phyloP scores from a whole-genome alignment of 495 filamentous ascomycete species.

The Neurospora terricola region DNA sequence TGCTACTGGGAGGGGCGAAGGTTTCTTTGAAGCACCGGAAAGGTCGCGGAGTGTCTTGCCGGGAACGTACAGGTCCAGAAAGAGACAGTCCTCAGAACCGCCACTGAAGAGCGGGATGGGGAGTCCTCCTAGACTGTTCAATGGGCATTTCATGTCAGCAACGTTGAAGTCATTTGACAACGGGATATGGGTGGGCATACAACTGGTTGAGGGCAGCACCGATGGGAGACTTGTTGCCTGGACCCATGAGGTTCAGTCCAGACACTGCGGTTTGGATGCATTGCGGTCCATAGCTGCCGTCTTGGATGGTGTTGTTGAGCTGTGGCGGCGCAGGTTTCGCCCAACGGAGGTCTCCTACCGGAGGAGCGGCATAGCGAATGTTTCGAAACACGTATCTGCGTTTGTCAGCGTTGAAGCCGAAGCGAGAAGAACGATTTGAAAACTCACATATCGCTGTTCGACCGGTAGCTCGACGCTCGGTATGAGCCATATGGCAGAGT shows the following conservation, averaged over 20 bases:
- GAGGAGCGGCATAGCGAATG: conserved; percentile 48
- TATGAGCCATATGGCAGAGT: conserved; percentile 21
- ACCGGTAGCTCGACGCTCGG: conserved; percentile 13
- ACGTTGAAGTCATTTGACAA: neutral
- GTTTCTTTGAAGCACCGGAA: conserved; percentile 6
- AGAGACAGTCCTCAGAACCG: conserved; percentile 41
- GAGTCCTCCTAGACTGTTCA: conserved; percentile 23
- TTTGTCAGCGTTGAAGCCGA: neutral
- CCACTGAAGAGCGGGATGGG: conserved; percentile 27
- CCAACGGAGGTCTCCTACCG: conserved; percentile 45
- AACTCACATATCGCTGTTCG: conserved; percentile 11
- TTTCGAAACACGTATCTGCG: conserved; percentile 42
- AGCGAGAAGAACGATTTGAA: neutral
- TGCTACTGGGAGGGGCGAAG: conserved; percentile 36
- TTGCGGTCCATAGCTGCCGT: conserved; percentile 37
- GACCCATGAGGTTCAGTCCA: conserved; percentile 26
- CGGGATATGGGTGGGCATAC: conserved; percentile 2
- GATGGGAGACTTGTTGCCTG: conserved; percentile 24
- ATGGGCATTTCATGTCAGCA: neutral
- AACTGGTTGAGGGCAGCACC: conserved; percentile 31
- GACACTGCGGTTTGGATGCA: conserved; percentile 33
- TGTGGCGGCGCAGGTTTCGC: conserved; percentile 42
- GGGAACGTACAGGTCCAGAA: conserved; percentile 36
- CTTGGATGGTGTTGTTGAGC: conserved; percentile 35
- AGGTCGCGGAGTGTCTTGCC: conserved; percentile 11